Base-by-base conservation (phyloP, 805 yeast genomes). In the Myxozyma lipomycoides region DNA sequence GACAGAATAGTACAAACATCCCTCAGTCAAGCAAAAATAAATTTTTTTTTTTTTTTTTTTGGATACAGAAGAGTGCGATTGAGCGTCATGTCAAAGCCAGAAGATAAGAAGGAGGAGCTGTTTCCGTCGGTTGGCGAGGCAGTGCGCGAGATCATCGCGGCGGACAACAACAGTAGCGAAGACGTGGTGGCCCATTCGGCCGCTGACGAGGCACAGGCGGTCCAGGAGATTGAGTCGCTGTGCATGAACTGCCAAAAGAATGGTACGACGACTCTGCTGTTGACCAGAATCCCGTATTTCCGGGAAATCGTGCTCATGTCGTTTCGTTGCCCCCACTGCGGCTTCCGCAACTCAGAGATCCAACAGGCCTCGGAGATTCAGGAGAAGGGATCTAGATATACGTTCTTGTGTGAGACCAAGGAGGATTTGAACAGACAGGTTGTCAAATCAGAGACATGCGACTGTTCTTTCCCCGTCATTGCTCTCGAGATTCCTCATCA, bases 401-500 rank as follows among this genome's bases (percentile, higher is more conserved):
- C 77, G 24, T 71, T 90, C 55, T 81, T 81, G 64, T 69, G 91
- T 41, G 95, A 86, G 66, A 63, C 64, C 15, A 75, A 76, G 55
- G 77, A 77, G 37, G 98, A 93, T 66, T 81, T 91, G 67, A 84
- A 81, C 69, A 80, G 97, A 67, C 95, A 91, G 70, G 85, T 93
- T 21, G 87, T 93, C 62, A 93, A 93, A 71, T 82, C 93, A 26
- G 97, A 91, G 66, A 75, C 86, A 22, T 91, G 95, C 24, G 72
- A 81, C 9, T 84, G 89, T 69, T 81, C 77, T 63, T 90, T 93
- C 63, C 70, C 78, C 12, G 96, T 90, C 67, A 72, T 91, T 53
- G 96, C 89, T 59, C 80, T 91, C 49, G 98, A 91, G 69, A 91
- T 93, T 54, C 98, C 99, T 3, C 87, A 97, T 30, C 86, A 89